Conservation (phyloP, 257 asterid species). For the Solanum chmielewskii region DNA sequence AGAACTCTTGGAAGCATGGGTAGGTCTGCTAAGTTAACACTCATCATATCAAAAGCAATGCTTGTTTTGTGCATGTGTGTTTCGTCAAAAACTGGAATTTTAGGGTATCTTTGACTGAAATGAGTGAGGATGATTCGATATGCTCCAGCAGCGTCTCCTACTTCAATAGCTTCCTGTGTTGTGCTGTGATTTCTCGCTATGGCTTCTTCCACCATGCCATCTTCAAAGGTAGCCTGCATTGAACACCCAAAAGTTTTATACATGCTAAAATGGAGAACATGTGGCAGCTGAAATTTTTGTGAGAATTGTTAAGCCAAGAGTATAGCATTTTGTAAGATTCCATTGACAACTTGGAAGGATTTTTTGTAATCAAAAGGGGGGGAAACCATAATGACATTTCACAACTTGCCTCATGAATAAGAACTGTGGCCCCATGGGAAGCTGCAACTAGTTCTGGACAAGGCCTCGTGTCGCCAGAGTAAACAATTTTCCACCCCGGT, state of each 20-base stretch:
- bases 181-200: constrained; percentile 85
- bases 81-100: constrained; percentile 78
- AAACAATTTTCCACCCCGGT: constrained; percentile 91
- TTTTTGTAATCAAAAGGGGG: background rate
- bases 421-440: constrained; percentile 71
- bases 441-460: constrained; percentile 77
- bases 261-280: background rate
- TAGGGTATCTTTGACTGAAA: constrained; percentile 96
- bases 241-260: background rate
- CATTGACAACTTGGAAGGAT: background rate
- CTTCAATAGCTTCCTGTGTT: constrained; percentile 74
- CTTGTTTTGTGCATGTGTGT: constrained; percentile 67
- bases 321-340: background rate
- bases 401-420: constrained; percentile 65
- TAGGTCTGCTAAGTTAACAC: constrained; percentile 79
- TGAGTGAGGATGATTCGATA: constrained; percentile 83
- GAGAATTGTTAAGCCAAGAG: background rate
- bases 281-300: background rate
- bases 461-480: constrained; percentile 97
- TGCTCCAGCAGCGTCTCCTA: constrained; percentile 68
- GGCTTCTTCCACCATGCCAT: constrained; percentile 73
- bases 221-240: constrained; percentile 89
- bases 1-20: constrained; percentile 68
- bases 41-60: constrained; percentile 94
- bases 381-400: background rate